Evolutionary conservation across 805 yeast species (phyloP).

Genomic region (Wickerhamomyces subpelliculosus): DNA sequence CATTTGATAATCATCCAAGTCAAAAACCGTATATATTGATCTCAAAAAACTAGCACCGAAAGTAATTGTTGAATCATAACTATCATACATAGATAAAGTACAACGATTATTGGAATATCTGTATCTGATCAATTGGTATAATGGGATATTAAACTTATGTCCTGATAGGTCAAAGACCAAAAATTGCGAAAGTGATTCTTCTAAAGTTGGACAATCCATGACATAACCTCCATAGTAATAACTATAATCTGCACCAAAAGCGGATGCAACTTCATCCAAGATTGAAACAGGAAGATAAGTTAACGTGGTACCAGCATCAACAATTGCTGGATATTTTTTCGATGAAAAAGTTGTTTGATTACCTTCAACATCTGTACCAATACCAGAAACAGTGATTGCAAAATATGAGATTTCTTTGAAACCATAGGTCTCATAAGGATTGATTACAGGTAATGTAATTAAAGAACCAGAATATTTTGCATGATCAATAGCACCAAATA

Average conservation of each 20-base stretch:
- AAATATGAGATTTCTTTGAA: constrained; percentile 32
- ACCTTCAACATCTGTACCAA: neutral
- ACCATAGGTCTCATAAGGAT: constrained; percentile 22
- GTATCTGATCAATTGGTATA: constrained; percentile 25
- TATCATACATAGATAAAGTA: constrained; percentile 34
- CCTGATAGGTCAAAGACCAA: constrained; percentile 53
- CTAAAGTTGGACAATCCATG: constrained; percentile 33
- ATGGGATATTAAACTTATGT: constrained; percentile 43
- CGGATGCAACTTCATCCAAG: constrained; percentile 27
- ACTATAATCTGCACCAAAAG: constrained; percentile 39
- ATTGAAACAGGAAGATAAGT: constrained; percentile 36
- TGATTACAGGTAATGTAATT: constrained; percentile 44
- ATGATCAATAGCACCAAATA: constrained; percentile 71
- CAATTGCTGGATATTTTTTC: constrained; percentile 28
- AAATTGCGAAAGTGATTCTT: constrained; percentile 17
- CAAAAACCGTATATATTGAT: constrained; percentile 48
- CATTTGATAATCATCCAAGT: constrained; percentile 37
- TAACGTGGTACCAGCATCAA: constrained; percentile 35
- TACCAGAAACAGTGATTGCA: constrained; percentile 32
- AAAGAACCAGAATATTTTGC: constrained; percentile 51
- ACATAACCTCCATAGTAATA: constrained; percentile 36
- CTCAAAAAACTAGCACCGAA: constrained; percentile 50
- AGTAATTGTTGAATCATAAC: constrained; percentile 30
- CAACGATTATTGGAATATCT: constrained; percentile 27
- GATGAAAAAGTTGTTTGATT: constrained; percentile 4